Conservation (phyloP, 177 flowering plant genomes). For the Tripterygium wilfordii region DNA sequence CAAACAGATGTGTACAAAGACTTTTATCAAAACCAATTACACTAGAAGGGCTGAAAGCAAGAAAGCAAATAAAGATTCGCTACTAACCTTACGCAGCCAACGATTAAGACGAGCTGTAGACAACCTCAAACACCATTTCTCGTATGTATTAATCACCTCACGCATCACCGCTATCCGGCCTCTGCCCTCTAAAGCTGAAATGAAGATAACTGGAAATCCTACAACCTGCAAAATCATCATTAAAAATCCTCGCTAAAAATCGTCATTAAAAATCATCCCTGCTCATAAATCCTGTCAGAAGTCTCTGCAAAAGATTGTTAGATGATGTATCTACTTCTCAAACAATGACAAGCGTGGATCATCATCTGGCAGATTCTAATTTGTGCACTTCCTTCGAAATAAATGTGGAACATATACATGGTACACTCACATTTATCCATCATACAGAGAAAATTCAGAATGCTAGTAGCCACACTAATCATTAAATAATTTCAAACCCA, state of each 20-base stretch:
- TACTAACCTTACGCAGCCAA: slow-evolving; percentile 81
- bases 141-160: slow-evolving; percentile 70
- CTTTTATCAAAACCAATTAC: not conserved
- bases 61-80: not conserved
- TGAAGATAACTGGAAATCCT: slow-evolving; percentile 89
- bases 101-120: slow-evolving; percentile 93
- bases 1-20: not conserved
- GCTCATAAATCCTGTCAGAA: no score
- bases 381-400: no score
- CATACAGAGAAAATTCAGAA: no score
- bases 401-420: no score
- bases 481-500: no score
- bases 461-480: no score
- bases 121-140: slow-evolving; percentile 91
- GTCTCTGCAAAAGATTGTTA: no score
- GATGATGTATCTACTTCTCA: no score
- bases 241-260: not conserved
- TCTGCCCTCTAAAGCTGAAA: slow-evolving; percentile 84
- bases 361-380: no score
- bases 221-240: slow-evolving; percentile 47
- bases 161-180: slow-evolving; percentile 74
- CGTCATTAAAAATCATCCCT: no score
- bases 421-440: no score
- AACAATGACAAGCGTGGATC: no score
- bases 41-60: not conserved